Evolutionary conservation across 495 filamentous ascomycete genomes (phyloP).

Genomic region (Geoglossum glabrum): DNA sequence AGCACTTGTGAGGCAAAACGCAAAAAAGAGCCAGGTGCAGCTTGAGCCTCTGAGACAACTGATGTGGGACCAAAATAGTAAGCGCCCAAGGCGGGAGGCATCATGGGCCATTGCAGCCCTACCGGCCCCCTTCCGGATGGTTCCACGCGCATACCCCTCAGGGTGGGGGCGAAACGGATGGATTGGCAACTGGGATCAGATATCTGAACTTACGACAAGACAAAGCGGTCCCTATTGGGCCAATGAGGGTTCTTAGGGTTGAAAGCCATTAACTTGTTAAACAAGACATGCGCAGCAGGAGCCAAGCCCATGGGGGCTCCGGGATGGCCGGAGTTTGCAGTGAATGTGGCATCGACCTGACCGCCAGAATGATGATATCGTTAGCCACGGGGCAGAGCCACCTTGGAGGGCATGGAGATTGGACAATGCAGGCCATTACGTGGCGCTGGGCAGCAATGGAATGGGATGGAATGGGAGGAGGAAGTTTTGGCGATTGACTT

Average conservation of each 20-base stretch:
- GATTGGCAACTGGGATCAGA: background rate
- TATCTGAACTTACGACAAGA: slow-evolving; percentile 92
- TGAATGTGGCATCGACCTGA: slow-evolving; percentile 91
- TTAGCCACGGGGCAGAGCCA: background rate
- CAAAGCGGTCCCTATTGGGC: slow-evolving; percentile 93
- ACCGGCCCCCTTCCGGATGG: background rate
- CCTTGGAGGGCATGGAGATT: background rate
- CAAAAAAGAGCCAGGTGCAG: background rate
- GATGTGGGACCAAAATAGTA: no score
- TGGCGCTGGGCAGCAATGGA: no score
- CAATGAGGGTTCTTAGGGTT: slow-evolving; percentile 98
- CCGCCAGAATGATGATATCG: slow-evolving; percentile 4
- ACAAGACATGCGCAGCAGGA: slow-evolving; percentile 90
- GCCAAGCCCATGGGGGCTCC: slow-evolving; percentile 99
- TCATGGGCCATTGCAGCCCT: background rate
- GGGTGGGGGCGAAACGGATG: background rate
- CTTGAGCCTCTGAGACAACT: background rate
- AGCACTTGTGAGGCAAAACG: no score
- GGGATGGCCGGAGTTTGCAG: slow-evolving; percentile 94
- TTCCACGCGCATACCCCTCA: background rate
- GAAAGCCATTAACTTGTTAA: slow-evolving; percentile 97
- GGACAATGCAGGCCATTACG: background rate
- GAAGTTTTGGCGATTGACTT: slow-evolving; percentile 34
- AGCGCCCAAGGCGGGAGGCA: no score
- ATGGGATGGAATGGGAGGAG: no score